These are phyloP conservation scores for Letharia columbiana DNA, from an alignment of 495 filamentous ascomycete species.

Conservation along the genomic window DNA sequence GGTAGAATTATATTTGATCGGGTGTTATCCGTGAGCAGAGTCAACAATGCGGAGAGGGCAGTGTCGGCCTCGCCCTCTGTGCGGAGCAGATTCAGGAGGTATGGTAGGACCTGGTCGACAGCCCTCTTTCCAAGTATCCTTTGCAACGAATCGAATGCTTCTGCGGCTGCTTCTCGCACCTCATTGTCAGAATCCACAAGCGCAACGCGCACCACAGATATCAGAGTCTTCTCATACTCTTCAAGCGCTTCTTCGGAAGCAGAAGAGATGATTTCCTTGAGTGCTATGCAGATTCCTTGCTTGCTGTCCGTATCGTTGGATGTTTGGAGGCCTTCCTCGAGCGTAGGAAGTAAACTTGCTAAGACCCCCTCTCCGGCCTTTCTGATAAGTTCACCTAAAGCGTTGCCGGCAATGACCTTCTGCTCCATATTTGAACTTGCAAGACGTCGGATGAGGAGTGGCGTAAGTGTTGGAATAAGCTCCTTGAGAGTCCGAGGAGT, in stretches of 20 bases:
- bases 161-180: conserved; percentile 90
- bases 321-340: conserved; percentile 84
- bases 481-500: conserved; percentile 90
- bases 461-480: conserved; percentile 84
- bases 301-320: conserved; percentile 88
- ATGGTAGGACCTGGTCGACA: conserved; percentile 88
- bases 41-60: conserved; percentile 83
- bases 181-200: conserved; percentile 82
- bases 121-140: conserved; percentile 87
- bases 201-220: conserved; percentile 87
- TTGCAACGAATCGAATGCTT: conserved; percentile 92
- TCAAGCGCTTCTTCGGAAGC: conserved; percentile 82
- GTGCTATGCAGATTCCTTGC: conserved; percentile 94
- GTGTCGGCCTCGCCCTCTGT: conserved; percentile 82
- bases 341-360: conserved; percentile 75
- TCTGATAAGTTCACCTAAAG: conserved; percentile 88
- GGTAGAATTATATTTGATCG: conserved; percentile 94
- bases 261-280: conserved; percentile 88
- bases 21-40: conserved; percentile 84
- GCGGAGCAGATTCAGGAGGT: conserved; percentile 78
- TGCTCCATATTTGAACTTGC: conserved; percentile 97
- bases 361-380: conserved; percentile 93
- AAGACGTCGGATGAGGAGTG: conserved; percentile 87
- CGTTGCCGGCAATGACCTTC: conserved; percentile 95
- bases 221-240: conserved; percentile 89